These are phyloP conservation scores for Plantago coronopus DNA, from an alignment of 305 asterid genomes.

Conservation along the genomic window DNA sequence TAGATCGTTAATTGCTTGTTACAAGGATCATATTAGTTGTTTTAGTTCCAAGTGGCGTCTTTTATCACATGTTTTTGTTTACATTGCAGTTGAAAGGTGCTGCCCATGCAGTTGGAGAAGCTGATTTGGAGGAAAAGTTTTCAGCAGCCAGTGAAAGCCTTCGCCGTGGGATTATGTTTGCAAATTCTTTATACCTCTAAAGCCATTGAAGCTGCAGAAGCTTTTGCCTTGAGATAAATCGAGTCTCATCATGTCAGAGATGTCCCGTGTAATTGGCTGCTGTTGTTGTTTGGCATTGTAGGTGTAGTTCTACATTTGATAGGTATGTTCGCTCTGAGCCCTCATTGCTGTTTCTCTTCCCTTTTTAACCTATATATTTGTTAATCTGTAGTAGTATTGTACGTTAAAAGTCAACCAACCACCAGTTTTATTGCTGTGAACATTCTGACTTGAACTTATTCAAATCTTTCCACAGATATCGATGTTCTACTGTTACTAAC, in stretches of 20 bases:
- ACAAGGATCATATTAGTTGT: too few relatives aligned
- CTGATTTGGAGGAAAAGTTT: conserved; percentile 70
- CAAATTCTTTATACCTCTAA: conserved; percentile 84
- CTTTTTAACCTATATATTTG: not conserved
- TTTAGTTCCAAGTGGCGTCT: too few relatives aligned
- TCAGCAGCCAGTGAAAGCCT: conserved; percentile 83
- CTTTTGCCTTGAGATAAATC: not conserved
- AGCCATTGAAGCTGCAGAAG: conserved; percentile 8
- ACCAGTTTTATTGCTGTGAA: not conserved
- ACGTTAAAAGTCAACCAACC: not conserved
- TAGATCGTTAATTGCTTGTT: too few relatives aligned
- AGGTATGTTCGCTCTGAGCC: conserved; percentile 1
- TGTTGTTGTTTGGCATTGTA: conserved; percentile 12
- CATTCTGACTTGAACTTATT: too few relatives aligned
- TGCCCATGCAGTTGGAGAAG: conserved; percentile 88
- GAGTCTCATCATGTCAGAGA: not conserved
- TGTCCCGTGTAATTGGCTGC: not conserved
- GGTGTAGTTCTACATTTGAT: conserved; percentile 2
- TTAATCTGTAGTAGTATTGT: too few relatives aligned
- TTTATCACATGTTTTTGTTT: not conserved
- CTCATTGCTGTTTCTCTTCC: not conserved
- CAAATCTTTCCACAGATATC: too few relatives aligned
- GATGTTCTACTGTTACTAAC: too few relatives aligned
- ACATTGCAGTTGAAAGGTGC: conserved; percentile 69
- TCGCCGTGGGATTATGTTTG: conserved; percentile 95